These are phyloP conservation scores for Phytophthora tentaculata DNA, from an alignment of 352 stramenopile genomes.

Conservation along the genomic window DNA sequence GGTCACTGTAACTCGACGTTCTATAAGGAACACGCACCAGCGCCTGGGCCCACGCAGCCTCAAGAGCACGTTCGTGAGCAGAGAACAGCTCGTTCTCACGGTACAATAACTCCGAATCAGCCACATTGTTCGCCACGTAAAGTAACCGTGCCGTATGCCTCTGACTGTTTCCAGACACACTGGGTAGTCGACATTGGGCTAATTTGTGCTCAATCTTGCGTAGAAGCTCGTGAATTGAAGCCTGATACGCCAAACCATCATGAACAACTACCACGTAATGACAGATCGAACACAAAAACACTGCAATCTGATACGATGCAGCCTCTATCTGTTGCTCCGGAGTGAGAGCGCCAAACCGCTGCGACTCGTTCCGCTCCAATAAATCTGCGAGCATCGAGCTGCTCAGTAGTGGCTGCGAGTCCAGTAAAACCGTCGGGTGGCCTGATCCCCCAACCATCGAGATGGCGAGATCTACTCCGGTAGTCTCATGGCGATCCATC, in stretches of 20 bases:
- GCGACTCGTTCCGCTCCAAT: constrained; percentile 55
- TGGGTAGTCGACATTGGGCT: constrained; percentile 59
- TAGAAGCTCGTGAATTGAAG: constrained; percentile 52
- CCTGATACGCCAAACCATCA: constrained; percentile 44
- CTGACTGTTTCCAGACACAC: constrained; percentile 58
- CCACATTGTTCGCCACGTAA: constrained; percentile 63
- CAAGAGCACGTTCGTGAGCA: constrained; percentile 45
- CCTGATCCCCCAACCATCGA: constrained; percentile 36
- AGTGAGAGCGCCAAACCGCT: constrained; percentile 56
- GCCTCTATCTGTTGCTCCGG: constrained; percentile 74
- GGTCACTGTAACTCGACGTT: constrained; percentile 15
- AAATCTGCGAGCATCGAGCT: constrained; percentile 60
- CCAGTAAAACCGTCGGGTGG: constrained; percentile 56
- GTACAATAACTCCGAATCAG: constrained; percentile 37
- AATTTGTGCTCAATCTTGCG: constrained; percentile 61
- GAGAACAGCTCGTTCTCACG: constrained; percentile 41
- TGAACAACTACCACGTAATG: constrained; percentile 81
- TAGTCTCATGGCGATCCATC: constrained; percentile 47
- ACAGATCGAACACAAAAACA: constrained; percentile 75
- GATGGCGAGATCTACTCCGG: constrained; percentile 65
- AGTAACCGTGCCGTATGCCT: constrained; percentile 66
- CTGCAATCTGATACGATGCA: constrained; percentile 64
- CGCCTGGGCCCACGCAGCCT: constrained; percentile 39
- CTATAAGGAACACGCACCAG: constrained; percentile 29
- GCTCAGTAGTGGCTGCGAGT: constrained; percentile 74